phyloP scores from a whole-genome alignment of 2,329 filamentous ascomycete genomes.

The Chaetothyriales sp. region DNA sequence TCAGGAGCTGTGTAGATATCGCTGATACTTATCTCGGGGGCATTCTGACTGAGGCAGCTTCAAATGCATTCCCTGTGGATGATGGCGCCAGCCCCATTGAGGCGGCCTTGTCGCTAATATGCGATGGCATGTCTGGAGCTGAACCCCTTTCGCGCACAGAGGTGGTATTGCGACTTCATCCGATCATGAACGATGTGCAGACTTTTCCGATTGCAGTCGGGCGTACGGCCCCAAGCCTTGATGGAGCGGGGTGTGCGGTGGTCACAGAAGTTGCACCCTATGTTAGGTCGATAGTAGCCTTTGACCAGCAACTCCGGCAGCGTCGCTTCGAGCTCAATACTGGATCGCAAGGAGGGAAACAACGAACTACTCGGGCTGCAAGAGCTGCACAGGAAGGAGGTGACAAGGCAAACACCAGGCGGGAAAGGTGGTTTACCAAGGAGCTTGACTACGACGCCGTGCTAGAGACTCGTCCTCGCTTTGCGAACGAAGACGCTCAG shows the following conservation, averaged over 20 bases:
- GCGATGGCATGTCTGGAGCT: constrained; percentile 9
- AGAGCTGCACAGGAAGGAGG: constrained; percentile 68
- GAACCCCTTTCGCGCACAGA: constrained; percentile 13
- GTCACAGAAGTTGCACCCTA: constrained; percentile 73
- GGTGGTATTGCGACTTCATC: constrained; percentile 27
- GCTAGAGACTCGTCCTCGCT: constrained; percentile 44
- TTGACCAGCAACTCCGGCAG: constrained; percentile 55
- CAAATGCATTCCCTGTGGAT: neutral
- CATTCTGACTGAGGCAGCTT: constrained; percentile 1
- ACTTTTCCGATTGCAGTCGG: constrained; percentile 21
- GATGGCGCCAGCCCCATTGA: constrained; percentile 6
- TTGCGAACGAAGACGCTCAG: constrained; percentile 23
- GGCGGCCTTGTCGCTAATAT: constrained; percentile 27
- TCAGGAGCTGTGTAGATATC: constrained; percentile 8
- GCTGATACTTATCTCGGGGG: constrained; percentile 3
- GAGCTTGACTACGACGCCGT: constrained; percentile 46
- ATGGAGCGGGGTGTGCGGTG: constrained; percentile 52
- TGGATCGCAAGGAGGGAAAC: constrained; percentile 46
- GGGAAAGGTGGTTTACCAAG: constrained; percentile 56
- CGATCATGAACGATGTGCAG: constrained; percentile 31
- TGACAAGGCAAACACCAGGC: constrained; percentile 47
- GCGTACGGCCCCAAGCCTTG: constrained; percentile 52
- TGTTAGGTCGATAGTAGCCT: constrained; percentile 67
- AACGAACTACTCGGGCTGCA: constrained; percentile 56
- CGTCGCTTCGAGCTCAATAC: constrained; percentile 48